Conservation (phyloP, 805 yeast species). For the Kodamaea nitidulidarum region DNA sequence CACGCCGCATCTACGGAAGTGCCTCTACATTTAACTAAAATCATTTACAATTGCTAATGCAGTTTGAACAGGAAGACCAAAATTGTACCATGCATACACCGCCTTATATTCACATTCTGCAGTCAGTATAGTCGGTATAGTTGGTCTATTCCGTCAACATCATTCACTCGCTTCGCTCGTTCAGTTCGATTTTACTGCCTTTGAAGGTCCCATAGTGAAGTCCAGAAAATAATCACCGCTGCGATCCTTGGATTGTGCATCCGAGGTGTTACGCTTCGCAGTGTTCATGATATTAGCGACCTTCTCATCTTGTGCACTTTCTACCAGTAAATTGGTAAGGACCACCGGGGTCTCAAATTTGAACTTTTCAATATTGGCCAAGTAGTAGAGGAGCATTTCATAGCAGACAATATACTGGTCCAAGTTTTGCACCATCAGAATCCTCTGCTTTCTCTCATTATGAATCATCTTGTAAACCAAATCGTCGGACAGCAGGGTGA, state of each 20-base stretch:
- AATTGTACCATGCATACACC: too few relatives aligned
- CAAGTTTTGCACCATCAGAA: constrained; percentile 81
- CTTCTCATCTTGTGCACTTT: constrained; percentile 1
- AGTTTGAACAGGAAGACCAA: too few relatives aligned
- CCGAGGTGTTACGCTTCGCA: not conserved
- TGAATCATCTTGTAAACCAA: constrained; percentile 60
- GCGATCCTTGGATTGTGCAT: not conserved
- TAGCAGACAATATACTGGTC: constrained; percentile 73
- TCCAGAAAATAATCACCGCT: constrained; percentile 11
- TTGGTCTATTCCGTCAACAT: too few relatives aligned
- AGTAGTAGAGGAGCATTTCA: constrained; percentile 45
- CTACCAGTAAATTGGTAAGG: constrained; percentile 6
- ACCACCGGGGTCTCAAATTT: constrained; percentile 5
- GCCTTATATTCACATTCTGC: not conserved
- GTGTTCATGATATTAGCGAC: not conserved
- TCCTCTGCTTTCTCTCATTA: constrained; percentile 65
- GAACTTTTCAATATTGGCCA: constrained; percentile 12
- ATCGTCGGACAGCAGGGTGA: constrained; percentile 36
- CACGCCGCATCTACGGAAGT: too few relatives aligned
- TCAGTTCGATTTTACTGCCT: constrained; percentile 8
- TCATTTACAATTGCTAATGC: too few relatives aligned
- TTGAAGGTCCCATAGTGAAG: constrained; percentile 1
- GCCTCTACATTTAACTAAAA: too few relatives aligned
- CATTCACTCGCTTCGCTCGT: too few relatives aligned
- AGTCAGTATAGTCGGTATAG: not conserved